Base-by-base conservation (phyloP, 306 rosid genomes). In the Medicago lupulina region DNA sequence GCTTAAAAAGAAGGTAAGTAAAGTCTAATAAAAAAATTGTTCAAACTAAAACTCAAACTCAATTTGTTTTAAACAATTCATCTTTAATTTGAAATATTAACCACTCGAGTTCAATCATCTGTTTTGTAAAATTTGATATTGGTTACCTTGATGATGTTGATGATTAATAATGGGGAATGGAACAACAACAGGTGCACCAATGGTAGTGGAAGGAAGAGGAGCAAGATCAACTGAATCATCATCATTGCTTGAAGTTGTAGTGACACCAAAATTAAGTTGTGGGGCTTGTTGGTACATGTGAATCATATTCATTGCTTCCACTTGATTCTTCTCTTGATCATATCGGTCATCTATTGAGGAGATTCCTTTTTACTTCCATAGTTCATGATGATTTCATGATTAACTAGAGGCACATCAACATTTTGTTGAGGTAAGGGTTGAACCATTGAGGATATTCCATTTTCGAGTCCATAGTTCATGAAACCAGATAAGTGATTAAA, bases 101-200 rank as follows among this genome's bases (percentile, higher is more conserved):
- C 1, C 7, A 34, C 38, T 34, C 38, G 7, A 34, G 38, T 34
- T 34, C 7, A 4, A 34, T 34, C 38, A 34, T 34, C 1, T 0
- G 7, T 34, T 40, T 40, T 40, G 44, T 40, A 40, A 40, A 40
- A 54, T 5, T 9, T 44, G 14, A 46, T 23, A 58, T 46, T 14
- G 4, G 36, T 66, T 82, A 94, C 98, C 98, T 86, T 76, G 90
- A n/a, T n/a, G n/a, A 81, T 73, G 31, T 28, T 3, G 51, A 36
- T 78, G 87, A 31, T 40, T 12, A 11, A 75, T 43, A 68, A 85
- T 57, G 31, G 83, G 81, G 41, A 84, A 67, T 70, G 93, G 80
- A 83, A 69, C 74, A 63, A 86, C 28, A 41, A 80, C 67, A 11
- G 2, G 8, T 16, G 68, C 21, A 31, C 1, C n/a, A 25, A 28